Percentiles rank a stretch among this genome's conserved stretches.
These are phyloP conservation scores for Pterocarpus macrocarpus DNA, from an alignment of 306 rosid genomes.

Conservation along the genomic window DNA sequence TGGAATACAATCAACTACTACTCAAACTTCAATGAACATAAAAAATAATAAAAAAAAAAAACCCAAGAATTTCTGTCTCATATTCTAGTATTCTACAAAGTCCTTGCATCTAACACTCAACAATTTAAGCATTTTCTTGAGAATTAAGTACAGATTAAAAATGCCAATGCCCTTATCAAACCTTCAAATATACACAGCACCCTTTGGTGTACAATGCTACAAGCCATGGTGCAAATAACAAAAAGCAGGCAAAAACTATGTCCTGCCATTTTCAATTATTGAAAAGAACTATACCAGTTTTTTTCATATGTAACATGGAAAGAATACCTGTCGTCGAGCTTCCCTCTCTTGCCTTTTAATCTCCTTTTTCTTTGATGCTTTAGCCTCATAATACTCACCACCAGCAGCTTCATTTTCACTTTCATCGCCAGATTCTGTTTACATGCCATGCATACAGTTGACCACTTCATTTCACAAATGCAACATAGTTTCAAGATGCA, in stretches of 20 bases:
- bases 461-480: constrained; percentile 40
- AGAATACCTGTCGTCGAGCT: constrained; percentile 79
- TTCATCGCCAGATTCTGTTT: constrained; percentile 74
- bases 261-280: neutral
- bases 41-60: neutral
- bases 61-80: neutral
- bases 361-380: constrained; percentile 76
- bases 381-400: constrained; percentile 66
- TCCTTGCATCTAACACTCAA: constrained; percentile 30
- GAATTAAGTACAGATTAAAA: constrained; percentile 21
- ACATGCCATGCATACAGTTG: constrained; percentile 26
- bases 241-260: constrained; percentile 32
- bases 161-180: constrained; percentile 11
- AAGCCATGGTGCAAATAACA: constrained; percentile 7
- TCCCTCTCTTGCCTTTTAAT: constrained; percentile 91
- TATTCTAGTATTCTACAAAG: constrained; percentile 15
- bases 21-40: constrained; percentile 22
- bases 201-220: constrained; percentile 6
- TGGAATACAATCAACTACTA: constrained; percentile 34
- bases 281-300: neutral
- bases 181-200: constrained; percentile 13
- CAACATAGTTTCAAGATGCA: constrained; percentile 19
- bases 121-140: constrained; percentile 7
- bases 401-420: constrained; percentile 78
- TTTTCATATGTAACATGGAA: neutral